Percentiles rank a stretch among this genome's conserved stretches.
phyloP scores from a whole-genome alignment of 768 basidiomycete species.

The Erythrobasidium yunnanense region DNA sequence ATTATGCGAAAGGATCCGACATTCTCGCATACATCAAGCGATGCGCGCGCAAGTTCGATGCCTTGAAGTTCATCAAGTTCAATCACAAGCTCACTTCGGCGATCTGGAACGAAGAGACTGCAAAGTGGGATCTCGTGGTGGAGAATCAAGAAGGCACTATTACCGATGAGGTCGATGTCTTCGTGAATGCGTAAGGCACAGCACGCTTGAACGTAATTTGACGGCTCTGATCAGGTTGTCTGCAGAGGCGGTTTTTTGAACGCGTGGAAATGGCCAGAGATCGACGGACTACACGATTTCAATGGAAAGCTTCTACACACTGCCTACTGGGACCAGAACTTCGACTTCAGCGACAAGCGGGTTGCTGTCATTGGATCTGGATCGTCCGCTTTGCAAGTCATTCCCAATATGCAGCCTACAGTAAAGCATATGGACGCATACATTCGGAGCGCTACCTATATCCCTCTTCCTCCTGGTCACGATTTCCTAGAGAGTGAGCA shows the following conservation, averaged over 20 bases:
- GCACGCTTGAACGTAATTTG: constrained; percentile 32
- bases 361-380: constrained; percentile 38
- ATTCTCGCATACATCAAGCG: constrained; percentile 51
- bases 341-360: constrained; percentile 36
- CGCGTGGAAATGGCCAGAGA: constrained; percentile 59
- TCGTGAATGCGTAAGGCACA: constrained; percentile 40
- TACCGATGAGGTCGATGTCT: constrained; percentile 47
- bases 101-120: constrained; percentile 47
- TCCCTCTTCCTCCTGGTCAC: constrained; percentile 29
- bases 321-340: constrained; percentile 49
- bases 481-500: constrained; percentile 20
- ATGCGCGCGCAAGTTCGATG: constrained; percentile 19
- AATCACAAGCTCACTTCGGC: constrained; percentile 48
- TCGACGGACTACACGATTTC: constrained; percentile 52
- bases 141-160: constrained; percentile 14
- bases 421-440: constrained; percentile 25
- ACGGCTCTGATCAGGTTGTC: background rate
- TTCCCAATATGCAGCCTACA: constrained; percentile 16
- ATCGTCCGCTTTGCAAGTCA: constrained; percentile 23
- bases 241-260: constrained; percentile 39
- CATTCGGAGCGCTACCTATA: constrained; percentile 30
- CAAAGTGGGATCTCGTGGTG: constrained; percentile 52
- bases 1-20: constrained; percentile 53
- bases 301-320: constrained; percentile 55
- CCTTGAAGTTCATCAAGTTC: constrained; percentile 22